Base-by-base conservation (phyloP, 768 basidiomycete genomes). In the Panellus pusillus region DNA sequence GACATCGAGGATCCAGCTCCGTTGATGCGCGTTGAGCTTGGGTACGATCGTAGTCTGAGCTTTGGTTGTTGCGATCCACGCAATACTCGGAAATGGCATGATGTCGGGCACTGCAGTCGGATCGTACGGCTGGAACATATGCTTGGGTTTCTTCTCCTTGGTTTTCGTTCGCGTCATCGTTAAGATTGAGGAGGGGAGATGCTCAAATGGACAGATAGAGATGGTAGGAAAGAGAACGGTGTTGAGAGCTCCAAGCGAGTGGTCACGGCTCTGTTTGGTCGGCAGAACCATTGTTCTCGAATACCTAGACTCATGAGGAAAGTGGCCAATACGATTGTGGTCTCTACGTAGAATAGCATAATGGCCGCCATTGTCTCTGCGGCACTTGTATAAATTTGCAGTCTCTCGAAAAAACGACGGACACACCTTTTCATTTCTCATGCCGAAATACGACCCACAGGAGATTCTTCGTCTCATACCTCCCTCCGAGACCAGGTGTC, bases 111-210 rank as follows among this genome's bases (percentile, higher is more conserved):
- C 49, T 11, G 17, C 24, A 9, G 28, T 28, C 3, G 11, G 15
- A 38, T 37, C 29, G 48, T 56, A 56, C 3, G 55, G 6, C 2
- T 36, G 14, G 39, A 56, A 56, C 49, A 50, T 56, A 35, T 57
- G 40, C 19, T 46, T 56, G 29, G 38, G 0, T 24, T 24, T 24
- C 24, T 24, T 24, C 24, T 24, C 24, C 15, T 40, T 45, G 19
- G 14, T 35, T 8, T 43, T 27, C 27, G 9, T 13, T 6, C n/a
- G 17, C 13, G 41, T 27, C 46, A 51, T 51, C 9, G 50, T 44
- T 38, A 17, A 3, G 24, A 20, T 44, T 38, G 15, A 3, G 24
- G 14, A 29, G 41, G 12, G n/a, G 17, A 9, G 40, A 24, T 3
- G 6, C 24, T n/a, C n/a, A n/a, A n/a, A n/a, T n/a, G n/a, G n/a